These are phyloP conservation scores for Rhododendron simsii DNA, from an alignment of 148 eudicot species.

Conservation along the genomic window DNA sequence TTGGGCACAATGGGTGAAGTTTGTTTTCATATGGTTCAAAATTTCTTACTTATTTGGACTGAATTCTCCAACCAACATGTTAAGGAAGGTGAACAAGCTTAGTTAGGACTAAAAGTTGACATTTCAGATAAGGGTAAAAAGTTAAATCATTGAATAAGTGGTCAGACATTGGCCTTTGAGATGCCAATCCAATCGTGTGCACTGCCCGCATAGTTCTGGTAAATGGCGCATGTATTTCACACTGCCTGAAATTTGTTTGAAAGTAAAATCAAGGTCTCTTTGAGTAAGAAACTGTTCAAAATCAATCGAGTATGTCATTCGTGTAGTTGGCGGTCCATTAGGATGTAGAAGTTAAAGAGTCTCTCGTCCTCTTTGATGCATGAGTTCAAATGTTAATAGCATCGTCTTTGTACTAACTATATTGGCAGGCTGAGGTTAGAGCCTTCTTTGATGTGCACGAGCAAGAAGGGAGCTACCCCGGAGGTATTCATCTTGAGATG, in stretches of 20 bases:
- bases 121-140: too few relatives aligned
- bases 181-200: neutral
- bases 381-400: neutral
- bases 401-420: neutral
- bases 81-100: neutral
- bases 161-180: neutral
- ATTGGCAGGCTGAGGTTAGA: neutral
- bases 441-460: slow-evolving; percentile 5
- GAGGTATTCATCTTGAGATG: slow-evolving; percentile 3
- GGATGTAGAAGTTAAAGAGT: neutral
- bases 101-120: neutral
- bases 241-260: neutral
- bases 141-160: neutral
- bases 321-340: too few relatives aligned
- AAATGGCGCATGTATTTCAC: too few relatives aligned
- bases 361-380: neutral
- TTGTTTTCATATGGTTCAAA: neutral
- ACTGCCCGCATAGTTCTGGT: too few relatives aligned
- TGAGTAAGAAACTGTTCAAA: neutral
- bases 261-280: too few relatives aligned
- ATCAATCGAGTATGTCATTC: neutral
- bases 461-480: neutral
- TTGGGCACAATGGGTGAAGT: neutral
- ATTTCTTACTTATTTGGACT: neutral
- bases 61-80: neutral